Evolutionary conservation across 2,329 filamentous ascomycete genomes (phyloP).

Genomic region (Hypoxylon sp.): DNA sequence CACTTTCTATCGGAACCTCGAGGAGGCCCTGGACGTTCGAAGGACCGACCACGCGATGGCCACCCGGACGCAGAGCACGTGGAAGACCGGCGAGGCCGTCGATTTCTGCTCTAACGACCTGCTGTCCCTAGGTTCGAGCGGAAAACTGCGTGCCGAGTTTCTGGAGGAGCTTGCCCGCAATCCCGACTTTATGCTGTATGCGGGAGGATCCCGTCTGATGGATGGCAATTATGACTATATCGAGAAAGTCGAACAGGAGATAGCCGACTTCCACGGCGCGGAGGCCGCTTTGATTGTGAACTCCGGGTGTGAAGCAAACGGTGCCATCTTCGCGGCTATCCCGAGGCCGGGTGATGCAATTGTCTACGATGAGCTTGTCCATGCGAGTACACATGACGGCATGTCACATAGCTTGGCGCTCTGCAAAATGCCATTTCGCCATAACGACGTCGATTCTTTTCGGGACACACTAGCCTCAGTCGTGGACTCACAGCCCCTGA

Average conservation of each 20-base stretch:
- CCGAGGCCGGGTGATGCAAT: constrained; percentile 66
- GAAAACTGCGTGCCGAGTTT: constrained; percentile 58
- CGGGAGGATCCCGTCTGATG: constrained; percentile 71
- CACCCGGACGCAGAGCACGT: constrained; percentile 41
- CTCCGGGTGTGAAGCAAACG: constrained; percentile 67
- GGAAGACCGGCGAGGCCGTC: constrained; percentile 38
- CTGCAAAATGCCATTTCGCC: constrained; percentile 57
- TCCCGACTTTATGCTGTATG: constrained; percentile 57
- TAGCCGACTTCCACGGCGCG: constrained; percentile 71
- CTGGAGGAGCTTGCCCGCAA: constrained; percentile 56
- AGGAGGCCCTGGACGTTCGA: constrained; percentile 49
- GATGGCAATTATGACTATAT: constrained; percentile 74
- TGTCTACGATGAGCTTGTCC: constrained; percentile 73
- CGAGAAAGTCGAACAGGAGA: constrained; percentile 65
- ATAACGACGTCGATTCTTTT: constrained; percentile 57
- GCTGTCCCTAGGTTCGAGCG: constrained; percentile 66
- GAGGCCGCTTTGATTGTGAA: constrained; percentile 69
- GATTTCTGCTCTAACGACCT: constrained; percentile 77
- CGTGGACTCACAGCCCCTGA: constrained; percentile 47
- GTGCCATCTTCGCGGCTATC: constrained; percentile 61
- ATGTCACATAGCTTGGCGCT: constrained; percentile 68
- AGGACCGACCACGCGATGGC: constrained; percentile 42
- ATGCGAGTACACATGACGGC: constrained; percentile 74
- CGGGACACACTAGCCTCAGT: constrained; percentile 51
- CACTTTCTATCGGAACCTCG: constrained; percentile 49